These are phyloP conservation scores for Taphrina flavorubra DNA, from an alignment of 1,139 yeast species.

Conservation along the genomic window DNA sequence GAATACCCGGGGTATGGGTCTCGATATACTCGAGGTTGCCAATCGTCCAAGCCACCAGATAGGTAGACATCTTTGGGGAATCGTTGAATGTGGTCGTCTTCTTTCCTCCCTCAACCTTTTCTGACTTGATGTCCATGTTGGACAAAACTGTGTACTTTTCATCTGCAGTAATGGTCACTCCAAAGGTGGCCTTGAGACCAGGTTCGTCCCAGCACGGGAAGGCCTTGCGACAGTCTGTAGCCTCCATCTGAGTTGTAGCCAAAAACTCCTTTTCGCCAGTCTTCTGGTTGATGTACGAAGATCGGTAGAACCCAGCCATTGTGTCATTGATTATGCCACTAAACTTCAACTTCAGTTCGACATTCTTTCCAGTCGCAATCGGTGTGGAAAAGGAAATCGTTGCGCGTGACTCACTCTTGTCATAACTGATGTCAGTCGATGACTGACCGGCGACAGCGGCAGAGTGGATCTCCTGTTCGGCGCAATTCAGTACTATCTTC, in stretches of 20 bases:
- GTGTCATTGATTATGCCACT: slow-evolving; percentile 69
- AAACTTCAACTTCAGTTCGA: slow-evolving; percentile 62
- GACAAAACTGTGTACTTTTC: slow-evolving; percentile 69
- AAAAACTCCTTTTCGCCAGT: slow-evolving; percentile 64
- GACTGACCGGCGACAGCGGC: slow-evolving; percentile 38
- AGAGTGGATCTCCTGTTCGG: slow-evolving; percentile 61
- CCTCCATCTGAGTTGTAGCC: slow-evolving; percentile 84
- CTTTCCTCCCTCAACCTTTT: slow-evolving; percentile 57
- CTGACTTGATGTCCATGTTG: slow-evolving; percentile 57
- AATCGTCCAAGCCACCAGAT: slow-evolving; percentile 74
- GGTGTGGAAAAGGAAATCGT: slow-evolving; percentile 64
- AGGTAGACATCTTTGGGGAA: slow-evolving; percentile 82
- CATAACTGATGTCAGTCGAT: slow-evolving; percentile 50
- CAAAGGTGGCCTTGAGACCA: slow-evolving; percentile 72
- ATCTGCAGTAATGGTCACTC: slow-evolving; percentile 64
- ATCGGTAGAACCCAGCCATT: slow-evolving; percentile 83
- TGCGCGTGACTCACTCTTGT: slow-evolving; percentile 67
- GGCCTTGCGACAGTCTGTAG: slow-evolving; percentile 83
- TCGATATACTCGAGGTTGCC: slow-evolving; percentile 82
- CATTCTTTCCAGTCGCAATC: slow-evolving; percentile 56
- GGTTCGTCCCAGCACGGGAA: slow-evolving; percentile 81
- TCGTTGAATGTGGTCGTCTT: slow-evolving; percentile 63
- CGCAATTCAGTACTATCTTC: slow-evolving; percentile 62
- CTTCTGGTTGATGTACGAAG: slow-evolving; percentile 66
- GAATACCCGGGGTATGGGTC: slow-evolving; percentile 58